Percentiles rank a stretch among this genome's conserved stretches.
phyloP scores from a whole-genome alignment of 768 basidiomycete genomes.

The Lactarius hatsudake region DNA sequence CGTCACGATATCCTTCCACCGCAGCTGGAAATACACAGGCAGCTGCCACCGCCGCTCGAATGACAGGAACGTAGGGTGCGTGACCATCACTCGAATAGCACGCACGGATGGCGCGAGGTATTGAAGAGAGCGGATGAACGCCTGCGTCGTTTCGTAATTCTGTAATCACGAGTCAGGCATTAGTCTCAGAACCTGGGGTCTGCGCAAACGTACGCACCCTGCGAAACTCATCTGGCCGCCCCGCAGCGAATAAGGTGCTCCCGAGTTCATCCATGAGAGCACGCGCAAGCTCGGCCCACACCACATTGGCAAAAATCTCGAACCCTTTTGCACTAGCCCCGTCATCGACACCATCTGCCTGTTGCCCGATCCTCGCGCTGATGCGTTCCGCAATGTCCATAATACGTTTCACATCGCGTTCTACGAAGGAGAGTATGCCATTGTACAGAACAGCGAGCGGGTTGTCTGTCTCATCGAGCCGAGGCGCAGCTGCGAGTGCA shows the following conservation, averaged over 20 bases:
- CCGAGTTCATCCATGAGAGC: conserved; percentile 87
- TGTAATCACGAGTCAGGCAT: conserved; percentile 33
- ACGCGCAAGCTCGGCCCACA: conserved; percentile 82
- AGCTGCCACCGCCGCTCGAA: conserved; percentile 94
- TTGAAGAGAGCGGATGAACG: conserved; percentile 81
- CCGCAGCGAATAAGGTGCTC: conserved; percentile 80
- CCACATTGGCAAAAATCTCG: conserved; percentile 81
- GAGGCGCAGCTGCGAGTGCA: conserved; percentile 39
- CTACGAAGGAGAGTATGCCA: conserved; percentile 75
- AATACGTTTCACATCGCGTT: conserved; percentile 67
- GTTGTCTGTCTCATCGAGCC: conserved; percentile 65
- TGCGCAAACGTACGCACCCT: conserved; percentile 49
- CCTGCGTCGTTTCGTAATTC: conserved; percentile 83
- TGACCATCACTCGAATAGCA: conserved; percentile 68
- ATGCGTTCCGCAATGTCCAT: conserved; percentile 76
- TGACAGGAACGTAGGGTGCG: conserved; percentile 61
- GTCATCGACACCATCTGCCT: conserved; percentile 14
- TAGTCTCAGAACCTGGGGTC: background rate
- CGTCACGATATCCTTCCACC: conserved; percentile 91
- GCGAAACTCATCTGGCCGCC: conserved; percentile 85
- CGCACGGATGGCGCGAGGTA: conserved; percentile 72
- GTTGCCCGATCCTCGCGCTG: conserved; percentile 45
- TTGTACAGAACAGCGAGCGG: conserved; percentile 78
- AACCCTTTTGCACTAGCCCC: conserved; percentile 47
- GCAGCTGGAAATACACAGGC: conserved; percentile 92